phyloP scores from a whole-genome alignment of 164 flowering plant species.

The Kalanchoe fedtschenkoi region DNA sequence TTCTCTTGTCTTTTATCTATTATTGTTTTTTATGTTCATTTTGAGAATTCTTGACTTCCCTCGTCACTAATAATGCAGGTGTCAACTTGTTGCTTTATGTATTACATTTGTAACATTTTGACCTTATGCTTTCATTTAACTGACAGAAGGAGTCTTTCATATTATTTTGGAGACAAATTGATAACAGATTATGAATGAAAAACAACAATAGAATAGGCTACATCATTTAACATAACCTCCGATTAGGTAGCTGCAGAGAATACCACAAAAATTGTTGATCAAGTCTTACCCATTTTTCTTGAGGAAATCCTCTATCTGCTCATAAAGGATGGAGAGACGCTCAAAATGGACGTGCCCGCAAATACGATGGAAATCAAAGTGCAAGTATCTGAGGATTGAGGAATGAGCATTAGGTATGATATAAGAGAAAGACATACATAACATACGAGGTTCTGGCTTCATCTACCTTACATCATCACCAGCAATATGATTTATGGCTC shows the following conservation, averaged over 20 bases:
- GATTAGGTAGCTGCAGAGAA: background rate
- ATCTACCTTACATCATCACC: slow-evolving; percentile 73
- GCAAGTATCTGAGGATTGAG: slow-evolving; percentile 74
- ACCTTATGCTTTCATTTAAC: no score
- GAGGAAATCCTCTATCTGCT: slow-evolving; percentile 65
- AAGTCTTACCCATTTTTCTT: slow-evolving; percentile 55
- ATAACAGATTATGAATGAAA: background rate
- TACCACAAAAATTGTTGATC: background rate
- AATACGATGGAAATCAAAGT: slow-evolving; percentile 86
- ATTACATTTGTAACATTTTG: no score
- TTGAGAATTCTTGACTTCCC: no score
- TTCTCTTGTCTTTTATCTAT: no score
- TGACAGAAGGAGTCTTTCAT: no score
- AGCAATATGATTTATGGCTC: slow-evolving; percentile 53
- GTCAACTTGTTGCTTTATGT: no score
- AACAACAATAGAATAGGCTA: background rate
- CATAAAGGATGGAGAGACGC: slow-evolving; percentile 81
- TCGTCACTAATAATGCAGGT: no score
- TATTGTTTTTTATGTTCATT: no score
- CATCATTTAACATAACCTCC: background rate
- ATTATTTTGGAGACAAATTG: no score
- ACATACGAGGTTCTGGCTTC: background rate
- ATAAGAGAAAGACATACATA: slow-evolving; percentile 1
- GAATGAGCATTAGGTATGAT: slow-evolving; percentile 10
- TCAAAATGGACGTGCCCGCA: slow-evolving; percentile 90